phyloP scores from a whole-genome alignment of 2,329 filamentous ascomycete genomes.

The Nannizzia gypsea region DNA sequence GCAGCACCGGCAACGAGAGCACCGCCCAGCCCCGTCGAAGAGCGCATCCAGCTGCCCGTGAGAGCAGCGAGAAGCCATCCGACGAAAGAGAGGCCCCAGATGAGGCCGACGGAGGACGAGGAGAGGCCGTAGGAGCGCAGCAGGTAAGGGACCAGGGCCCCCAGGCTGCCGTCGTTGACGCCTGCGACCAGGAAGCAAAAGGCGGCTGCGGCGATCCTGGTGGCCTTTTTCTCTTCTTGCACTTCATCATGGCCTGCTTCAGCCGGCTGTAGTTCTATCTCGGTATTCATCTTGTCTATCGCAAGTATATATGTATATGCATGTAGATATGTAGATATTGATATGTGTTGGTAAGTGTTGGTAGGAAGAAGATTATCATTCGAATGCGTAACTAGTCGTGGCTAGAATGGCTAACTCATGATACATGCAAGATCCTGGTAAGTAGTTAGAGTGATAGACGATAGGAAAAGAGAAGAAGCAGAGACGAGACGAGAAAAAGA shows the following conservation, averaged over 20 bases:
- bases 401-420: too few species aligned
- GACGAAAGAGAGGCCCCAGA: slow-evolving; percentile 46
- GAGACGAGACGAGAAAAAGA: too few species aligned
- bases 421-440: too few species aligned
- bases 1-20: slow-evolving; percentile 46
- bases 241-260: not conserved
- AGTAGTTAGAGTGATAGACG: too few species aligned
- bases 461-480: too few species aligned
- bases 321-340: too few species aligned
- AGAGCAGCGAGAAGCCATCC: slow-evolving; percentile 50
- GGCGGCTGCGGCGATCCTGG: slow-evolving; percentile 43
- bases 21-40: slow-evolving; percentile 44
- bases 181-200: slow-evolving; percentile 57
- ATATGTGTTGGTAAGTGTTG: too few species aligned
- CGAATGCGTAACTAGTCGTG: too few species aligned
- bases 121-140: slow-evolving; percentile 45
- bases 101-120: slow-evolving; percentile 40
- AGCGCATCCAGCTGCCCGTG: slow-evolving; percentile 43
- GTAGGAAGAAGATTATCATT: too few species aligned
- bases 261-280: not conserved
- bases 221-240: not conserved
- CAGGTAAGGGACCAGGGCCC: slow-evolving; percentile 52
- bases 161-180: slow-evolving; percentile 53
- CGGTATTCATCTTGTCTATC: not conserved
- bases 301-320: too few species aligned